Base-by-base conservation (phyloP, 441 rosid genomes). In the Erodium moschatum region DNA sequence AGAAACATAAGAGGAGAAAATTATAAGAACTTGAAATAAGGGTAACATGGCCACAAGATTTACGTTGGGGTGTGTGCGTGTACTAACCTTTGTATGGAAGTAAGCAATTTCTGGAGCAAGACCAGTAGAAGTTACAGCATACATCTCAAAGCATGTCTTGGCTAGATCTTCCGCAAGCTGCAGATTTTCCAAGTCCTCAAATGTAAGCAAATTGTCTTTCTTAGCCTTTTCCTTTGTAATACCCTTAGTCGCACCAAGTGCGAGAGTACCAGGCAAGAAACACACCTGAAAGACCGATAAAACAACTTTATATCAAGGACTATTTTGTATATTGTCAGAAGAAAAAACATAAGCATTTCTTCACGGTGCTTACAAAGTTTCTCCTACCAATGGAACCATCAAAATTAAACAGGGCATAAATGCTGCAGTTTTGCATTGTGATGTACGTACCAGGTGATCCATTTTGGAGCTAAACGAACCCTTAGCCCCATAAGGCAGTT, bases 41-140 rank as follows among this genome's bases (percentile, higher is more conserved):
- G 69, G 50, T 9, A 20, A 48, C 42, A 6, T 13, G 58, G 12
- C 16, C 18, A 11, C 21, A 40, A 20, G 64, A 58, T 13, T 11
- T 24, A 38, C n/a, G 64, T 27, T 13, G 63, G 24, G 27, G 48
- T 56, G 52, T 11, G 63, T 24, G 2, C 29, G 0, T n/a, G 27
- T 58, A 77, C 86, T 66, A 71, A 88, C 98, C 89, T 85, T 42
- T 20, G 97, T 88, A 73, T 89, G 98, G 76, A 94, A 94, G 84
- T 91, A 94, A 64, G 93, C 96, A 78, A 89, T 94, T 82, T 94
- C 98, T 8, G 97, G 97, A 77, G 97, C 91, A 73, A 94, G 96
- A 62, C 98, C 96, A 19, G 98, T 89, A 69, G 96, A 85, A 75
- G 98, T 94, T 62, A 86, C 96, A 60, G 86, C 79, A 79, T 94